Evolutionary conservation across 2,329 filamentous ascomycete species (phyloP), one percentile per base, ranked within the genome.

Genomic region (Fusarium sp.): DNA sequence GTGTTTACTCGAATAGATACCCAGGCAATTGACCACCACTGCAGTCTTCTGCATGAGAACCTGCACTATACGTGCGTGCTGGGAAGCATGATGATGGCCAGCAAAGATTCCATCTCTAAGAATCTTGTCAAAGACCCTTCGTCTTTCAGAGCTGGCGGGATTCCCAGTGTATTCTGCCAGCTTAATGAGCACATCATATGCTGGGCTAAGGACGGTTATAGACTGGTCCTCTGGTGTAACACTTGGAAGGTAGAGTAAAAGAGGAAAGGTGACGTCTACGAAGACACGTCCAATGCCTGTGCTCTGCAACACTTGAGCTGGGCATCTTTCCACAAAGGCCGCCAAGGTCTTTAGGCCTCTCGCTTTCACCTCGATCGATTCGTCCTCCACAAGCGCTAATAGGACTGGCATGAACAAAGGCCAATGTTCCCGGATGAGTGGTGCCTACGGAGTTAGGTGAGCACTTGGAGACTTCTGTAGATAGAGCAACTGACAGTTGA

Each of bases 151-250:
- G 51, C 39, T 69, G 70, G 77, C n/a, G 64, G 73, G 43, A 39
- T 76, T 60, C 19, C 74, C 48, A 21, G 77, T 68, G 10, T 73
- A 51, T 50, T 75, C 67, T 23, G 77, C 86, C 8, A 97, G 84
- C 1, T 81, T 80, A 19, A 91, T 80, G 5, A 97, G 82, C 3
- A 90, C 89, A 10, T 85, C 83, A 69, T 94, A 97, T 1, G 91
- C 89, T 9, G 85, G 83, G 8, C 78, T 75, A 2, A 97, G 84
- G 5, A 98, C 81, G 3, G 76, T 74, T 3, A 91, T 75, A 6
- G 92, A 92, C 58, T 96, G 91, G 0, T 84, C 77, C 74, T 93
- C 91, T 1, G 92, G 89, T 0, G 93, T 97, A 43, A 97, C 82
- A 14, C 85, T 88, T 1, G 95, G 94, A 8, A 97, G 84, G 73